Evolutionary conservation across 2,329 filamentous ascomycete species (phyloP), one percentile per base, ranked within the genome.

Genomic region (Metarhizium guizhouense): DNA sequence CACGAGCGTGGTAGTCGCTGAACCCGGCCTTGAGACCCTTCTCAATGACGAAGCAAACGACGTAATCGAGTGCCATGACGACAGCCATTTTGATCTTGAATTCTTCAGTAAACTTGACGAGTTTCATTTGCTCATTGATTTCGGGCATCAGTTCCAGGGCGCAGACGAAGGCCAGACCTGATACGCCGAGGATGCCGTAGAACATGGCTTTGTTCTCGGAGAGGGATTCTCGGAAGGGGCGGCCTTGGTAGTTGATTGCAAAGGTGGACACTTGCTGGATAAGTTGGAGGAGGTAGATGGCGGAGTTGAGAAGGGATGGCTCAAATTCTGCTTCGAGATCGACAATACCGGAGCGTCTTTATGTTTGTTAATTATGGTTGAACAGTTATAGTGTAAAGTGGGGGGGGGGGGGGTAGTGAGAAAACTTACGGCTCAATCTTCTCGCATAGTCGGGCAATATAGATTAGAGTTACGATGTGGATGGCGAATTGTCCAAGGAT

Each of bases 221-320:
- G 62, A 99, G 90, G 25, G 88, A 88, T 74, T 99, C 94, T 58
- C 94, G 89, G 87, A 99, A 99, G 13, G 94, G 94, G 10, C 94
- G 88, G 57, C 94, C 94, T 73, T 99, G 94, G 77, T 99, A 99
- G 78, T 99, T 99, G 78, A 99, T 96, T 58, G 94, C 92, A 66
- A 99, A 99, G 3, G 94, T 99, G 29, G 92, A 96, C 68, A 99
- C 96, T 72, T 99, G 94, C 73, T 99, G 94, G 71, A 99, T 97
- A 53, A 99, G 85, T 68, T 97, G 94, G 45, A 99, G 83, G 30
- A 99, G 88, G 72, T 97, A 99, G 63, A 99, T 90, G 55, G 94
- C 94, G 51, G 88, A 94, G 79, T 99, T 99, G 69, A 99, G 86
- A 8, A 99, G 83, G 6, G 91, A 96, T 2, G 94, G 94, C 61